Evolutionary conservation across 2,329 filamentous ascomycete species (phyloP).

Genomic region (Botryotinia convoluta): DNA sequence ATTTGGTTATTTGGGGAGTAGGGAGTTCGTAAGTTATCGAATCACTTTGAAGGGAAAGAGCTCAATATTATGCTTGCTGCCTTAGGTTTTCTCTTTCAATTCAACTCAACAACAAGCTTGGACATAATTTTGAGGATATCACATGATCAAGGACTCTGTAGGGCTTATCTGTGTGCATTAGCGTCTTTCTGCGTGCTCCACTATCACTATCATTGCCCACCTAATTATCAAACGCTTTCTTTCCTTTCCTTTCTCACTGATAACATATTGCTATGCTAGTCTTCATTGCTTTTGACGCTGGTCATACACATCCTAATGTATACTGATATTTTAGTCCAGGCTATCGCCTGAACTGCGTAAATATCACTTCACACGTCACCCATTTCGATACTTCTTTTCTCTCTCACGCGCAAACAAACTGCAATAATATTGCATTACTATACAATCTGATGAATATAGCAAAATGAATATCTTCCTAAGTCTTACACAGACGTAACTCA

Average conservation of each 20-base stretch:
- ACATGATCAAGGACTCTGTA: background rate
- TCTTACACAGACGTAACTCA: no score
- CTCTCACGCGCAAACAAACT: no score
- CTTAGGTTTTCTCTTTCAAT: background rate
- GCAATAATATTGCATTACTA: background rate
- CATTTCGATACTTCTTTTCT: no score
- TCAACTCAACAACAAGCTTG: background rate
- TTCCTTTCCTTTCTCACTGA: background rate
- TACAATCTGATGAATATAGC: background rate
- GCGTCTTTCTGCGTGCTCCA: background rate
- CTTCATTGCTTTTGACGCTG: background rate
- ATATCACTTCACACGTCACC: background rate
- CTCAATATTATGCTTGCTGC: background rate
- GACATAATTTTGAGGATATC: background rate
- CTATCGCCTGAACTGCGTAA: background rate
- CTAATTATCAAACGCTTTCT: background rate
- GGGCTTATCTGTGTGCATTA: constrained; percentile 1
- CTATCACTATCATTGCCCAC: background rate
- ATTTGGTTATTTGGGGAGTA: background rate
- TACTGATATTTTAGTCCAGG: background rate
- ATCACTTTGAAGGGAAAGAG: background rate
- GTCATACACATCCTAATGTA: background rate
- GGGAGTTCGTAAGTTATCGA: background rate
- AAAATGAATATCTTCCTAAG: no score
- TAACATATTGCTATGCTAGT: background rate